Base-by-base conservation (phyloP, 1,284 basidiomycete genomes). In the Kwoniella shivajii region DNA sequence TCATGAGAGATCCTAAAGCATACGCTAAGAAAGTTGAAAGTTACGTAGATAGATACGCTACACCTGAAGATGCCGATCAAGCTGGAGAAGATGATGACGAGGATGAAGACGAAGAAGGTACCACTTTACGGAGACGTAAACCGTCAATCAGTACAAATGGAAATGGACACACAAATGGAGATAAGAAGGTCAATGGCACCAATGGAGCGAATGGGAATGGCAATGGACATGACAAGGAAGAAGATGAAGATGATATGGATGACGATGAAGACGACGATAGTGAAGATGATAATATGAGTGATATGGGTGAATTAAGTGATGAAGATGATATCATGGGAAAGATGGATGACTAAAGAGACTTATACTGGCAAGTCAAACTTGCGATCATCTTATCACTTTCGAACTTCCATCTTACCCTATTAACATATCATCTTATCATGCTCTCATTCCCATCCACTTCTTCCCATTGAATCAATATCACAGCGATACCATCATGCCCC, bases 1-100 rank as follows among this genome's bases (percentile, higher is more conserved):
- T 98, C 64, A 95, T 98, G 90, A 88, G 94, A 16, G 94, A 98
- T 74, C 91, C 92, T 26, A 93, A 95, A 78, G 89, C 90, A 61
- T 97, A 97, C 70, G 91, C 94, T 64, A 83, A 83, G 31, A 94
- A 92, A 76, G 92, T 97, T 57, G 91, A 92, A 73, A 75, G 78
- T 16, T 82, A 81, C 59, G 80, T 82, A 22, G 72, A 77, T 48
- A 71, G 77, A 37, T 82, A 75, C 56, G 81, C 81, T 0, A 76
- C 71, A 6, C 65, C 71, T 24, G 75, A 76, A 56, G 78, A 78
- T 31, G 76, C 78, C 2, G 79, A 79, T 41, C 65, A 71, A 29
- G 77, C 77, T 0, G 73, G 75, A 14, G 73, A 71, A 11, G 72
- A 73, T 18, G 75, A 72, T 27, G 75, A 72, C 6, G 77, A 74